Evolutionary conservation across 352 stramenopile genomes (phyloP), one percentile per base, ranked within the genome.

Genomic region (Blastocystis sp.): DNA sequence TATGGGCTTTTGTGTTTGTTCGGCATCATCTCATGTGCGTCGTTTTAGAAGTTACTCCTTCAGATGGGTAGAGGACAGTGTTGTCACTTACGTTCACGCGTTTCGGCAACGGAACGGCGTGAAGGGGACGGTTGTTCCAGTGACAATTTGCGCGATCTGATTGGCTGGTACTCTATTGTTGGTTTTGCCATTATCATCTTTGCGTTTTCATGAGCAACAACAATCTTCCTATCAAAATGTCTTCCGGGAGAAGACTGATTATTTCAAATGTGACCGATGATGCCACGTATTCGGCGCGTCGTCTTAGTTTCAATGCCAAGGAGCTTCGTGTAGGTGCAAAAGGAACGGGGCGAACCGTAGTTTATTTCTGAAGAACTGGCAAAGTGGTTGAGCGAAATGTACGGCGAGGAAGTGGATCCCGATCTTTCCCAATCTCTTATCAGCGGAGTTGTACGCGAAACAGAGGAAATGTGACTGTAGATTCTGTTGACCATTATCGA

Each of bases 61-160:
- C 36, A 29, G 14, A 21, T 46, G 40, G 1, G 7, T 78, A 32
- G 67, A 34, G 16, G 14, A 78, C 18, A 78, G n/a, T n/a, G n/a
- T n/a, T n/a, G n/a, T n/a, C n/a, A n/a, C n/a, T n/a, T n/a, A n/a
- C n/a, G n/a, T n/a, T n/a, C n/a, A n/a, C n/a, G n/a, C n/a, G n/a
- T n/a, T n/a, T n/a, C n/a, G n/a, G n/a, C n/a, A n/a, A n/a, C n/a
- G n/a, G n/a, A n/a, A n/a, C n/a, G n/a, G n/a, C n/a, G n/a, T n/a
- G n/a, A n/a, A n/a, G n/a, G n/a, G n/a, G n/a, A n/a, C n/a, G 61
- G 18, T 81, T 81, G 69, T 81, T 81, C 69, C 69, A 81, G 69
- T 81, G 34, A 64, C 18, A 29, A 48, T 48, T 14, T 21, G n/a
- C 4, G 29, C 46, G 63, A 81, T 81, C 34, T 81, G 69, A 81